Evolutionary conservation across 345 rosid species (phyloP).

Genomic region (Dovyalis caffra): DNA sequence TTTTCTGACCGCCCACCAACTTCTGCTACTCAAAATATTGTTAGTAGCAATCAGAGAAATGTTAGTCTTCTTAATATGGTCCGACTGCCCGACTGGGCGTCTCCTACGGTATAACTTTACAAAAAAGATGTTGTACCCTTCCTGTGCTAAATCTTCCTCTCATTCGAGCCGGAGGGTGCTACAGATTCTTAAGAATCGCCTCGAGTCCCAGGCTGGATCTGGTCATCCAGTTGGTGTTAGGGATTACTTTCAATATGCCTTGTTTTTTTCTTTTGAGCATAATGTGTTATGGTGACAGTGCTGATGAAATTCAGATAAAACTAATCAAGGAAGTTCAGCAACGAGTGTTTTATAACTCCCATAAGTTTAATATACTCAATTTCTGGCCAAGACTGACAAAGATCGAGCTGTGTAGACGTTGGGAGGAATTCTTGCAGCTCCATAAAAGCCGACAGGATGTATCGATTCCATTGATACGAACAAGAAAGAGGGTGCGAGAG

Average conservation of each 20-base stretch:
- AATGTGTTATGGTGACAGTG: neutral
- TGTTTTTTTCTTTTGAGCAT: neutral
- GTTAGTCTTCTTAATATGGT: neutral
- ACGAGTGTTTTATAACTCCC: neutral
- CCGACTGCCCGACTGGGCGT: slow-evolving; percentile 7
- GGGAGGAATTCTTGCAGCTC: slow-evolving; percentile 1
- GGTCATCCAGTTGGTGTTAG: neutral
- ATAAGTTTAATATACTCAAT: neutral
- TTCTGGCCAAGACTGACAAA: slow-evolving; percentile 8
- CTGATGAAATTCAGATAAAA: neutral
- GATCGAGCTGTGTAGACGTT: neutral
- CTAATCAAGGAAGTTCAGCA: neutral
- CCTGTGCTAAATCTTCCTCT: neutral
- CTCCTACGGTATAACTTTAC: neutral
- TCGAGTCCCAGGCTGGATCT: neutral
- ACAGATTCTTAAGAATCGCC: neutral
- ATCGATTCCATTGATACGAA: neutral
- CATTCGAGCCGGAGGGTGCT: neutral
- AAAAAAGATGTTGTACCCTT: neutral
- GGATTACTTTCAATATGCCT: too few relatives aligned
- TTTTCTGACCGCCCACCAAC: slow-evolving; percentile 2
- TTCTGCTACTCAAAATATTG: rapidly evolving
- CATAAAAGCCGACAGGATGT: neutral
- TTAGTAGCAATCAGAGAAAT: too few relatives aligned
- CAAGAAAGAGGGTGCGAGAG: neutral